Percentiles rank a stretch among this genome's conserved stretches.
These are phyloP conservation scores for Protea cynaroides DNA, from an alignment of 164 flowering plant species.

Conservation along the genomic window DNA sequence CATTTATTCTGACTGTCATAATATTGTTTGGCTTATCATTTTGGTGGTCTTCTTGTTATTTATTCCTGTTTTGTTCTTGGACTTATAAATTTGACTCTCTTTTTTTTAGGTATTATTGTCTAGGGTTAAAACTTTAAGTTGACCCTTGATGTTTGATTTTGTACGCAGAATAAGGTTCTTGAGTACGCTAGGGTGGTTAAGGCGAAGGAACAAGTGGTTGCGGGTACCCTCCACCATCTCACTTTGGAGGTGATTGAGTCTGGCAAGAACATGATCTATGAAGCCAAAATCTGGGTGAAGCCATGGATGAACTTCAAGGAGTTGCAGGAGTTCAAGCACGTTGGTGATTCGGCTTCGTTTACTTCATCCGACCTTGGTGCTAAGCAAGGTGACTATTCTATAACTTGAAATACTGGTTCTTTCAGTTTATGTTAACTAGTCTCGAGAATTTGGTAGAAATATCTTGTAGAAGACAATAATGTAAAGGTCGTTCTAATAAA, in stretches of 20 bases:
- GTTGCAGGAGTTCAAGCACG: constrained; percentile 63
- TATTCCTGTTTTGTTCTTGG: no score
- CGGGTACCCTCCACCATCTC: constrained; percentile 61
- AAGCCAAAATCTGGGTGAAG: constrained; percentile 77
- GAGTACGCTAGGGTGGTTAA: constrained; percentile 63
- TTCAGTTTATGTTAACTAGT: no score
- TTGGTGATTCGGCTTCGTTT: constrained; percentile 34
- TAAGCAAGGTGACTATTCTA: constrained; percentile 34
- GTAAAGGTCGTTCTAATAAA: no score
- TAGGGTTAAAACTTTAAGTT: no score
- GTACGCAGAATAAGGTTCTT: constrained; percentile 45
- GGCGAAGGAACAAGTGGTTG: constrained; percentile 70
- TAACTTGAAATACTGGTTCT: not conserved
- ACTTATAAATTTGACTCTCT: no score
- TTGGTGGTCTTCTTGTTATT: no score
- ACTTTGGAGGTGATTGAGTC: constrained; percentile 66
- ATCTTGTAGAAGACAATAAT: no score
- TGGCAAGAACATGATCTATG: constrained; percentile 62
- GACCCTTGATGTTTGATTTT: not conserved
- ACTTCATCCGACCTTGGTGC: constrained; percentile 63
- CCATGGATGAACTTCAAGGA: constrained; percentile 79
- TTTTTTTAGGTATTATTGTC: no score
- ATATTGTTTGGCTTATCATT: no score
- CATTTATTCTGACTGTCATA: no score
- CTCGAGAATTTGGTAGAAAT: no score